Base-by-base conservation (phyloP, 768 basidiomycete genomes). In the Clathrus columnatus region DNA sequence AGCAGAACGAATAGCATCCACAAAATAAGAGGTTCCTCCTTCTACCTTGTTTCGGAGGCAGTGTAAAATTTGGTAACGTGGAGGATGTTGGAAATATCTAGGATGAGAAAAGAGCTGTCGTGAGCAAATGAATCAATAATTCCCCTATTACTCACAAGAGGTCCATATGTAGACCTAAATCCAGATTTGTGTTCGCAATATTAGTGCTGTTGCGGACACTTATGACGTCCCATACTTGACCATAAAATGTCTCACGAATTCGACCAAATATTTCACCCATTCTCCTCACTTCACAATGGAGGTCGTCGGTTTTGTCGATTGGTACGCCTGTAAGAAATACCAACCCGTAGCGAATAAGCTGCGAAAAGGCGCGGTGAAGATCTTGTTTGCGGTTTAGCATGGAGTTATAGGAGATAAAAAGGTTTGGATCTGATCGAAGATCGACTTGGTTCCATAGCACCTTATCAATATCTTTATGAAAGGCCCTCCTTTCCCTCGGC, bases 171-270 rank as follows among this genome's bases (percentile, higher is more conserved):
- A 94, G 65, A 0, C 86, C 94, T 7, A 99, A 75, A 61, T 89
- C 78, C 23, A 96, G 75, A 66, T 92, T 84, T 11, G 95, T 99
- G 67, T 96, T 97, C 3, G 95, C 95, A 54, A 99, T 91, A 67
- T 99, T 99, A 61, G 75, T 79, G 63, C 87, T 87, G 54, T 89
- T 75, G 42, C 68, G 71, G 41, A 83, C 62, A 58, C 84, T 89
- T 70, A 82, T 80, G 24, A 98, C 94, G 66, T 96, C 82, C 91
- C 92, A 97, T 1, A 85, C 65, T 45, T 77, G 73, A 0, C 95
- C 95, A 61, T 99, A 99, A 67, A 97, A 94, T 7, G 93, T 98
- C 45, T 77, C 72, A 24, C 91, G 74, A 24, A 97, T 73, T 60
- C 89, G 80, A 5, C 91, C 87, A 61, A 97, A 87, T 21, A 63